Conservation (phyloP, 345 rosid genomes). For the Dipteronia sinensis region DNA sequence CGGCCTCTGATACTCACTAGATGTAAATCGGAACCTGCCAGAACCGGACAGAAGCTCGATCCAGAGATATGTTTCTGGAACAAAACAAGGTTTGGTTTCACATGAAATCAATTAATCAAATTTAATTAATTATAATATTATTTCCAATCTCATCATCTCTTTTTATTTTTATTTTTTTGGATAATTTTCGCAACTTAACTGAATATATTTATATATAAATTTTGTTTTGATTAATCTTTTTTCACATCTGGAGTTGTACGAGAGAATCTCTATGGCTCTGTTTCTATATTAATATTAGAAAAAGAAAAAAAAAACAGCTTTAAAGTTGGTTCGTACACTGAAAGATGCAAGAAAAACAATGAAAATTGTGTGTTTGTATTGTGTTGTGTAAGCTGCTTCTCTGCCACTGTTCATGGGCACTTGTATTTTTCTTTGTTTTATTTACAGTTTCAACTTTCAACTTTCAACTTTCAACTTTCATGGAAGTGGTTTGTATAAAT, state of each 20-base stretch:
- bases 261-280: slow-evolving; percentile 53
- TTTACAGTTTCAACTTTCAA: neutral
- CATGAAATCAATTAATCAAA: slow-evolving; percentile 33
- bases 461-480: neutral
- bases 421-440: slow-evolving; percentile 5
- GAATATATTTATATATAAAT: slow-evolving; percentile 29
- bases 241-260: slow-evolving; percentile 32
- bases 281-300: neutral
- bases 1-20: slow-evolving; percentile 57
- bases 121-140: slow-evolving; percentile 8
- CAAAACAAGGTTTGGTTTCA: slow-evolving; percentile 65
- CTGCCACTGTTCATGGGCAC: slow-evolving; percentile 26
- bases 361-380: slow-evolving; percentile 10
- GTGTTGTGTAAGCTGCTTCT: neutral
- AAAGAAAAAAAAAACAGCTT: neutral
- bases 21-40: slow-evolving; percentile 89
- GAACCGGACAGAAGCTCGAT: slow-evolving; percentile 57
- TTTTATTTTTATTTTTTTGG: neutral
- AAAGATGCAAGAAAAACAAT: slow-evolving; percentile 27
- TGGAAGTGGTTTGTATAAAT: neutral
- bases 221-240: slow-evolving; percentile 13
- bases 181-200: slow-evolving; percentile 18
- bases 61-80: slow-evolving; percentile 47
- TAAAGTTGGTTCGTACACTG: slow-evolving; percentile 25
- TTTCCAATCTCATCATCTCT: neutral